Evolutionary conservation across 805 yeast genomes (phyloP), one percentile per base, ranked within the genome.

Genomic region (Yamadazyma phyllophila): DNA sequence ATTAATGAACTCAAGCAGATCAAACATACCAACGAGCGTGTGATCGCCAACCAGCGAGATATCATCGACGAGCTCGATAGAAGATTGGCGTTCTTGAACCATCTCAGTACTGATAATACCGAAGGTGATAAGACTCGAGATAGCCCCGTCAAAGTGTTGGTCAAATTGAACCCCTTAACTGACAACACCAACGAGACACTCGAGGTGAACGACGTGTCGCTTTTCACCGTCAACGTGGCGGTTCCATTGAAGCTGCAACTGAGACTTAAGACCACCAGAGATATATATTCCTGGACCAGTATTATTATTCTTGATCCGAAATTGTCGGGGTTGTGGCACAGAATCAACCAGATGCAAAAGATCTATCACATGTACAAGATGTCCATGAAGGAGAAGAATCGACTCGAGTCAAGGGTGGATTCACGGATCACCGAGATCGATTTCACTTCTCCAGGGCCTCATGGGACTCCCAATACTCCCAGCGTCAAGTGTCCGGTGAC

Each of bases 301-400:
- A 47, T 67, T 15, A 57, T 71, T 44, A 62, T 61, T 41, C 43
- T 70, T 13, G 77, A 71, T 50, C 73, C 73, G 0, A 69, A 67
- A 36, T 58, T 71, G 32, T 66, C 74, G 13, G 55, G 62, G 2
- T 58, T 71, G 37, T 71, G 77, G 77, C 61, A 54, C 44, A 66
- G 64, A 39, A 69, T 71, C 48, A 66, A 70, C 27, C 65, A 61
- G 41, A 55, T 71, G 47, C 77, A 71, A 50, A 69, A 68, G 41
- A 57, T 66, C 10, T 71, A 71, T 55, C 69, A 65, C 45, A 49
- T 60, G 36, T 71, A 67, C 55, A 71, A 70, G 49, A 57, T 60
- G 47, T 35, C 51, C 5, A 51, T 46, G 29, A 38, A 42, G 39
- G 39, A 36, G 32, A 48, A 51, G 31, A 33, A 17, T 45, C 35